Percentiles rank a stretch among this genome's conserved stretches.
Conservation (phyloP, 768 basidiomycete genomes). For the Leccinum uliginosum region DNA sequence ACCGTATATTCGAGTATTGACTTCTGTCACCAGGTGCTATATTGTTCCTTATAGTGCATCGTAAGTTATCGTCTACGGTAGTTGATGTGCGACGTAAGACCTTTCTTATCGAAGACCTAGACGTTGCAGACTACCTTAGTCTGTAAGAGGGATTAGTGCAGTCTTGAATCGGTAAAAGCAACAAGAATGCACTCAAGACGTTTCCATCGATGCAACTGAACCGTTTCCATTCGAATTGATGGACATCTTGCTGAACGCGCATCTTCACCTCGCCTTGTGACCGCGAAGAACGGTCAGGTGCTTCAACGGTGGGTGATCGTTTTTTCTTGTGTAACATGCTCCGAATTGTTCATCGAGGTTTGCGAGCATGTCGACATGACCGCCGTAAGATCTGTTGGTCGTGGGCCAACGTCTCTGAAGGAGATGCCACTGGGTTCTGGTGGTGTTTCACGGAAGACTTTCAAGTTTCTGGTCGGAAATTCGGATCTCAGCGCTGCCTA, state of each 20-base stretch:
- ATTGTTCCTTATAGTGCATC: constrained; percentile 47
- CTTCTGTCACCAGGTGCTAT: constrained; percentile 45
- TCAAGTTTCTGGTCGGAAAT: neutral
- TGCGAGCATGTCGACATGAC: neutral
- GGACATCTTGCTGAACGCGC: no score
- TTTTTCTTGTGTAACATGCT: neutral
- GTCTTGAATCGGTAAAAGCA: constrained; percentile 16
- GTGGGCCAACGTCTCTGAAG: neutral
- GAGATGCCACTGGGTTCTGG: neutral
- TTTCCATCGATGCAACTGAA: constrained; percentile 4
- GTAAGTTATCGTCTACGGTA: neutral
- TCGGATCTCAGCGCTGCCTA: neutral
- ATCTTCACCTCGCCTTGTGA: no score
- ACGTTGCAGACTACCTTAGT: neutral
- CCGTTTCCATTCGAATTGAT: no score
- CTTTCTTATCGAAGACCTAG: neutral
- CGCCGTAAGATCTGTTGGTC: constrained; percentile 3
- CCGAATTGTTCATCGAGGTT: neutral
- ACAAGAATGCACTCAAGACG: constrained; percentile 5
- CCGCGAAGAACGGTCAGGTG: neutral
- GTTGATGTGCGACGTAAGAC: neutral
- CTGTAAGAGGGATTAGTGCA: constrained; percentile 9
- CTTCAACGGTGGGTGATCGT: constrained; percentile 11
- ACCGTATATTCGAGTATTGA: constrained; percentile 2
- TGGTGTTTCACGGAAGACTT: neutral